These are phyloP conservation scores for Neonectria ditissima DNA, from an alignment of 2,329 filamentous ascomycete species.

Conservation along the genomic window DNA sequence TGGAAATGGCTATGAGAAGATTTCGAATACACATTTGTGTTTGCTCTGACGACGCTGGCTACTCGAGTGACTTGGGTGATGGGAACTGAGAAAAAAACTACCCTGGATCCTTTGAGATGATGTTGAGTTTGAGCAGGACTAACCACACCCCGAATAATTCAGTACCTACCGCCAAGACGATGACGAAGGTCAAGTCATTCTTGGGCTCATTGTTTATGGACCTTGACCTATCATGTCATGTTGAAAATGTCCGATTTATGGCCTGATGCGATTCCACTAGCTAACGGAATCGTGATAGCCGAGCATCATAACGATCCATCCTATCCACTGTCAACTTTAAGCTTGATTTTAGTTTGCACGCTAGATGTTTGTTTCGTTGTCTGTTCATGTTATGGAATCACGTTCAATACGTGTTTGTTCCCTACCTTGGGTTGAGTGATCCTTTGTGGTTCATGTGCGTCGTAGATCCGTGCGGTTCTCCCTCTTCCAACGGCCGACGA, in stretches of 20 bases:
- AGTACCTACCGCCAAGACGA: neutral
- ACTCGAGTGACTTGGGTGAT: neutral
- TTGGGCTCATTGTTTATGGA: no score
- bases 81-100: neutral
- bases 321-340: neutral
- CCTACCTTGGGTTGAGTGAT: neutral
- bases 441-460: neutral
- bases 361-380: neutral
- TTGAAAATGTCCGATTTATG: neutral
- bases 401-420: neutral
- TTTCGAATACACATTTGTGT: slow-evolving; percentile 5
- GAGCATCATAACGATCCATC: neutral
- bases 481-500: slow-evolving; percentile 1
- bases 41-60: neutral
- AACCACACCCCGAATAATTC: neutral
- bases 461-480: neutral
- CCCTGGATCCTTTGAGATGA: neutral
- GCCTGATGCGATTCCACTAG: neutral
- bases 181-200: neutral
- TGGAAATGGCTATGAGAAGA: slow-evolving; percentile 33
- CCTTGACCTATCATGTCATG: neutral
- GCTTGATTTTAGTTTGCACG: neutral
- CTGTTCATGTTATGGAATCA: neutral
- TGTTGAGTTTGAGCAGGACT: neutral
- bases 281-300: neutral